Base-by-base conservation (phyloP, 257 asterid species). In the Penstemon barbatus region DNA sequence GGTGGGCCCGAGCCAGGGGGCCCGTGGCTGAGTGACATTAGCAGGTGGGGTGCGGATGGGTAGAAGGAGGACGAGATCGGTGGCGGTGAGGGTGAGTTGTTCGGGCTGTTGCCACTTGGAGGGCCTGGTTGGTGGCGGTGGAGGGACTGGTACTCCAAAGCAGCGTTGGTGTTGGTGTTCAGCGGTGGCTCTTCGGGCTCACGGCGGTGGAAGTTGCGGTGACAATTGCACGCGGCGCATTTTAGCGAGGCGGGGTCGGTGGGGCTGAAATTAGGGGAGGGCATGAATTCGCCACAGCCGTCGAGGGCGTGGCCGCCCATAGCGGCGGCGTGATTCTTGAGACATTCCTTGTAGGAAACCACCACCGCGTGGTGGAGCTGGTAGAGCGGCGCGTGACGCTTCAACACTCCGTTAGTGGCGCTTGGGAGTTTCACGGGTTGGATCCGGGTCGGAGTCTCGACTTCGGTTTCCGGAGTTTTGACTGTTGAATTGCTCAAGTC, bases 141-240 rank as follows among this genome's bases (percentile, higher is more conserved):
- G 77, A 65, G 85, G 12, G 41, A 46, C 33, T 45, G n/a, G 66
- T 54, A 25, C 7, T 40, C 69, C 6, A 48, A 4, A 11, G 44
- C 54, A 59, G 4, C 75, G 71, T 7, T 11, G 51, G 81, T 63
- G 71, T 7, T 11, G 51, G 81, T 63, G 74, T 58, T n/a, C 46
- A 65, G 58, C 1, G 76, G 77, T 2, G 71, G 69, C 4, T 74
- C 84, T 1, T 81, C 86, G n/a, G 80, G 79, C 11, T 82, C 86
- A 0, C 86, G 86, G 80, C 86, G 91, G 83, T 85, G 91, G 77
- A 82, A 85, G 36, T 83, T 85, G 42, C 91, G 86, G 77, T 85
- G 91, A 69, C 91, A 85, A 3, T 85, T 86, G 52, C 88, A 85
- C 1, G 86, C 88, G 25, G 81, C 88, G 79, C 91, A 82, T 15